These are phyloP conservation scores for Sporothrix mexicana DNA, from an alignment of 2,329 filamentous ascomycete genomes.

Conservation along the genomic window DNA sequence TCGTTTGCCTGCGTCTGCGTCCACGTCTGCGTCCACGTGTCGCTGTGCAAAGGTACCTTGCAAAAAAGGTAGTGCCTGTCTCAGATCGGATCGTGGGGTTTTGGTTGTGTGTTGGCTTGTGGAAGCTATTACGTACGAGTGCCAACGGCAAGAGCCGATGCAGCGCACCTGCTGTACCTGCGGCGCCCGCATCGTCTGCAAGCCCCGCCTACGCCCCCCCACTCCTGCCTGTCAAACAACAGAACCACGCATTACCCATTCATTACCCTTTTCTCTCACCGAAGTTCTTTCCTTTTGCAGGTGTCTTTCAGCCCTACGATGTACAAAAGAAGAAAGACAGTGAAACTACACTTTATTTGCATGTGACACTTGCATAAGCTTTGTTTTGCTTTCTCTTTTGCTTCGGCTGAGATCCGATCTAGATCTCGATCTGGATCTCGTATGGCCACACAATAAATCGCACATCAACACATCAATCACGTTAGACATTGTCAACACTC, in stretches of 20 bases:
- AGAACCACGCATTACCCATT: too few relatives aligned
- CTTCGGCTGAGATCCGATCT: neutral
- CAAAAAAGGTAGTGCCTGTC: neutral
- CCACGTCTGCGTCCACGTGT: too few relatives aligned
- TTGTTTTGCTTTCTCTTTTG: neutral
- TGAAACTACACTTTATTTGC: neutral
- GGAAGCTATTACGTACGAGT: neutral
- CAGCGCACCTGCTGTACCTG: neutral
- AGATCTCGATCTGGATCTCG: neutral
- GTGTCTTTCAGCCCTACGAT: conserved; percentile 10
- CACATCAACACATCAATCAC: too few relatives aligned
- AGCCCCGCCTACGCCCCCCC: neutral
- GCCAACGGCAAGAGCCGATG: neutral
- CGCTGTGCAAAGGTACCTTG: neutral
- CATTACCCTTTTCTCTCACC: conserved; percentile 6
- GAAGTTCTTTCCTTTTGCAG: neutral
- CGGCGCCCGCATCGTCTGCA: conserved; percentile 1
- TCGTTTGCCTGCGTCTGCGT: too few relatives aligned
- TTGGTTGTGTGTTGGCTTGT: neutral
- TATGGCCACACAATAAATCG: too few relatives aligned
- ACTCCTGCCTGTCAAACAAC: neutral
- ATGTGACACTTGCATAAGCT: conserved; percentile 23
- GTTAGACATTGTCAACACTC: too few relatives aligned
- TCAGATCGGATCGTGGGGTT: conserved; percentile 2
- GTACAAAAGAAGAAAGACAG: neutral